Base-by-base conservation (phyloP, 2,329 filamentous ascomycete species). In the Apiospora aurea region DNA sequence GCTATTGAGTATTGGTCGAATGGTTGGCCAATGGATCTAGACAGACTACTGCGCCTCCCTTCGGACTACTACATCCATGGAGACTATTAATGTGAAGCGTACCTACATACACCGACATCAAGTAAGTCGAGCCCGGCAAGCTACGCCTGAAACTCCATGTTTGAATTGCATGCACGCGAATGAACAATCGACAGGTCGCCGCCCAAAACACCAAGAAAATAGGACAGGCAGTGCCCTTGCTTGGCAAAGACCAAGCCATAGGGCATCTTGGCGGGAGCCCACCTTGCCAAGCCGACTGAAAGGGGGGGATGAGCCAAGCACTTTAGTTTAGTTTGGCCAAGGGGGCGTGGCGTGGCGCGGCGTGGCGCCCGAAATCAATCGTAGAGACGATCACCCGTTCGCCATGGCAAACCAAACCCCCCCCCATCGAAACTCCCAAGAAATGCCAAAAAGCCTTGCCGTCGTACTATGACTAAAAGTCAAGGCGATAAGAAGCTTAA, bases 141-240 rank as follows among this genome's bases (percentile, higher is more conserved):
- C 46, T n/a, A 10, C 7, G 46, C 46, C 46, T 49, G 46, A 49
- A 49, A 49, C 46, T 49, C 6, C 3, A n/a, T 49, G 7, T n/a
- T 29, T 29, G 26, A 29, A 47, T 8, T 8, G 44, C 44, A 21
- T 21, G 4, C 6, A 47, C 6, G 11, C 46, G 21, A 49, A n/a
- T 21, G 18, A 49, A 49, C 21, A 47, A n/a, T 47, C 6, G 6
- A 5, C 11, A 16, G 44, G 16, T 7, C 46, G 46, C 46, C 46
- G 46, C 46, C 46, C 46, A 47, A 49, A 49, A 46, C 18, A 49
- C 46, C 46, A 49, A 49, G 46, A 49, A n/a, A 49, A n/a, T n/a
- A 10, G 41, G 2, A 1, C 10, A 8, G 41, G 41, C 41, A 43
- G 46, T n/a, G 46, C 21, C 21, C 21, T 49, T 7, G 46, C 46